Conservation (phyloP, 2,329 filamentous ascomycete species). For the Tolypocladium ovalisporum region DNA sequence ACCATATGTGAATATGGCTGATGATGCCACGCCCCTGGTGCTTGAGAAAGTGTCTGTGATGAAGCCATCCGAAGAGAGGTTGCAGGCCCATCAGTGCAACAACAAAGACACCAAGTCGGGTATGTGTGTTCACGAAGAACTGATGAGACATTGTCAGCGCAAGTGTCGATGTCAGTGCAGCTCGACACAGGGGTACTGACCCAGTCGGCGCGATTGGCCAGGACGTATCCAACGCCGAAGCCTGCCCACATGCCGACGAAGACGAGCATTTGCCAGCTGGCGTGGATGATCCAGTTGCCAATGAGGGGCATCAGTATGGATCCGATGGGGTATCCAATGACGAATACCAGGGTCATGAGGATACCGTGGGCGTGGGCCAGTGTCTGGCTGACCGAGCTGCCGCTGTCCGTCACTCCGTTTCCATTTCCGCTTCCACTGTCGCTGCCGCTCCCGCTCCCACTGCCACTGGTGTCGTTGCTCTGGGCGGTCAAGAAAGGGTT, state of each 20-base stretch:
- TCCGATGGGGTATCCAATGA: constrained; percentile 48
- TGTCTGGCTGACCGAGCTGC: constrained; percentile 10
- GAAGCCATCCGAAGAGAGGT: constrained; percentile 44
- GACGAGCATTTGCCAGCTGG: constrained; percentile 39
- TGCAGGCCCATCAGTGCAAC: constrained; percentile 44
- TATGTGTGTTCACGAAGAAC: constrained; percentile 43
- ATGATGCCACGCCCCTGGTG: constrained; percentile 35
- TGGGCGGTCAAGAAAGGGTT: constrained; percentile 38
- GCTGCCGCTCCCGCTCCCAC: constrained; percentile 3
- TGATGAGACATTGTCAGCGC: constrained; percentile 18
- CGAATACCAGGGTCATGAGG: constrained; percentile 50
- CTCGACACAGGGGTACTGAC: constrained; percentile 23
- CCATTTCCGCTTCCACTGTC: constrained; percentile 1
- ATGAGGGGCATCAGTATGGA: constrained; percentile 49
- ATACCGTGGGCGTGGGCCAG: constrained; percentile 40
- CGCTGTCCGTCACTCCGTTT: neutral
- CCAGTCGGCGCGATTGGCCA: constrained; percentile 26
- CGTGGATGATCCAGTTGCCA: constrained; percentile 48
- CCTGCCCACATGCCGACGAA: constrained; percentile 49
- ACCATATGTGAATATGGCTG: constrained; percentile 52
- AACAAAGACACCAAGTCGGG: constrained; percentile 44
- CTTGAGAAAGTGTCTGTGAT: constrained; percentile 43
- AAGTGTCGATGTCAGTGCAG: neutral
- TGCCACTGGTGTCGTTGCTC: neutral
- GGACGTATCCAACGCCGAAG: constrained; percentile 44